Base-by-base conservation (phyloP, 2,329 filamentous ascomycete genomes). In the Colletotrichum sp. region DNA sequence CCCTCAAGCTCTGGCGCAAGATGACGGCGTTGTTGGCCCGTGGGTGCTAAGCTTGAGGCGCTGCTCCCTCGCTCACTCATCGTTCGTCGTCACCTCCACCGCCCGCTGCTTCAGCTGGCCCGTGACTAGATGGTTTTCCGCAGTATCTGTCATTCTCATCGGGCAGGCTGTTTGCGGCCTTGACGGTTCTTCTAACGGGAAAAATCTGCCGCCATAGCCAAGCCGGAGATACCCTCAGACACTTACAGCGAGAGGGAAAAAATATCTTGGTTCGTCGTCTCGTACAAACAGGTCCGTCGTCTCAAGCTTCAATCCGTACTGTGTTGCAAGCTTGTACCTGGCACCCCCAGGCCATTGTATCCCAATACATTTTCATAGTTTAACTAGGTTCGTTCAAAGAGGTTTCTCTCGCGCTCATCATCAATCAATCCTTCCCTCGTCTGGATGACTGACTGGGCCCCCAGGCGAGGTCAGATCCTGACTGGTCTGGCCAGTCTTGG, bases 351-450 rank as follows among this genome's bases (percentile, higher is more conserved):
- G 21, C 15, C 39, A 26, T 65, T 74, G 74, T 76, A 76, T 60
- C 32, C 34, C 13, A 65, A 69, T 76, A 69, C 72, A 65, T 71
- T 71, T 71, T 75, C n/a, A 26, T 39, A 34, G 71, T 76, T 76
- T 59, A 36, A 66, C 60, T 49, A 24, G 70, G 49, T 32, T n/a
- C 28, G 30, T 65, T 55, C 10, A 55, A 64, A 39, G 73, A 70
- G 57, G 68, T 63, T 49, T 52, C 67, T 69, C n/a, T 60, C 70
- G 44, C 70, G 44, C 57, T 57, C 69, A 76, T 64, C 69, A 63
- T 57, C 63, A 64, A 72, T 70, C 60, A 70, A 70, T 70, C 62
- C 39, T 75, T 66, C 57, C 66, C 71, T 49, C 26, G 63, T 52
- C 57, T 64, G 69, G 34, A 69, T 49, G 59, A 49, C 65, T 59